Conservation (phyloP, 805 yeast species). For the Cyberlindnera meyerae region DNA sequence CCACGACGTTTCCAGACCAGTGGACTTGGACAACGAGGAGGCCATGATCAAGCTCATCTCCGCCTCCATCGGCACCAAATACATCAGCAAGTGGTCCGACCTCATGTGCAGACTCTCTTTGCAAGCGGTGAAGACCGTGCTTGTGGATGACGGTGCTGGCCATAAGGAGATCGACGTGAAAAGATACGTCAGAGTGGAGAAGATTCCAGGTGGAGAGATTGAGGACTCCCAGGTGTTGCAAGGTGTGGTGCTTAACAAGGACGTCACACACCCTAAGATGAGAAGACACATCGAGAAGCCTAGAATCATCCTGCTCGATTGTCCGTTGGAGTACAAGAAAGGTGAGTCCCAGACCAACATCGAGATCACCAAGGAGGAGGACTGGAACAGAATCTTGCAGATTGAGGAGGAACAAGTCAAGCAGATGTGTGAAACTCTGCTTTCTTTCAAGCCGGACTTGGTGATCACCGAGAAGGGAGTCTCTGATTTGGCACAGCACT, state of each 20-base stretch:
- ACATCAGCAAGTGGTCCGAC: slow-evolving; percentile 83
- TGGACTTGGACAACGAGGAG: slow-evolving; percentile 75
- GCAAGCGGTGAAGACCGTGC: slow-evolving; percentile 81
- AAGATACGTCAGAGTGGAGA: slow-evolving; percentile 89
- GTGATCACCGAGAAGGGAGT: slow-evolving; percentile 98
- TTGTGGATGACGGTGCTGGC: slow-evolving; percentile 49
- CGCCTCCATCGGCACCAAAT: slow-evolving; percentile 95
- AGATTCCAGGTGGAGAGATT: slow-evolving; percentile 97
- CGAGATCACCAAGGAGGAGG: slow-evolving; percentile 93
- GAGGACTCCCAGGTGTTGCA: slow-evolving; percentile 82
- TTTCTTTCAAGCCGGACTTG: slow-evolving; percentile 84
- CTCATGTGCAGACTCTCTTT: slow-evolving; percentile 88
- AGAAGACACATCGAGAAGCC: slow-evolving; percentile 85
- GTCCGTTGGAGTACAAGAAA: slow-evolving; percentile 96
- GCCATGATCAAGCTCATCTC: slow-evolving; percentile 84
- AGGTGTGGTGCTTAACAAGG: slow-evolving; percentile 92
- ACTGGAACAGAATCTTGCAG: slow-evolving; percentile 91
- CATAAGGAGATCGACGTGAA: slow-evolving; percentile 86
- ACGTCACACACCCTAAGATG: slow-evolving; percentile 99
- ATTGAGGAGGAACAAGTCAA: slow-evolving; percentile 98
- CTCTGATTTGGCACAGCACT: slow-evolving; percentile 96
- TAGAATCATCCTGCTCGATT: slow-evolving; percentile 80
- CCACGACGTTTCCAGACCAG: slow-evolving; percentile 75
- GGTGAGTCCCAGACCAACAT: slow-evolving; percentile 98
- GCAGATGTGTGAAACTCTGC: slow-evolving; percentile 75